These are phyloP conservation scores for Echria macrotheca DNA, from an alignment of 495 filamentous ascomycete species.

Conservation along the genomic window DNA sequence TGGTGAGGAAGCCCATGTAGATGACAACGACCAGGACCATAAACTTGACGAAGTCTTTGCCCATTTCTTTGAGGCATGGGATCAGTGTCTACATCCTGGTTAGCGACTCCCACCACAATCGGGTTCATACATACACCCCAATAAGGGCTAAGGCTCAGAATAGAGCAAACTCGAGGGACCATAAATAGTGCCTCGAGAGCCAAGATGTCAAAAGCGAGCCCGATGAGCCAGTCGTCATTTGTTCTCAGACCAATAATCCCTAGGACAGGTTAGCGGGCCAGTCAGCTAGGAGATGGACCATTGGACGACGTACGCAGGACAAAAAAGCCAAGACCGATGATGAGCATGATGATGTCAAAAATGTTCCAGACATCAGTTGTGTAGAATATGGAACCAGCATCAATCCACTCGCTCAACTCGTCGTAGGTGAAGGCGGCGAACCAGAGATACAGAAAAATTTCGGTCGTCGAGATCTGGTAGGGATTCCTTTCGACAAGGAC, in stretches of 20 bases:
- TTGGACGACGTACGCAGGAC: conserved; percentile 55
- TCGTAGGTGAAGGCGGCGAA: conserved; percentile 86
- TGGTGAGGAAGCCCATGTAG: conserved; percentile 84
- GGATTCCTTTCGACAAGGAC: conserved; percentile 62
- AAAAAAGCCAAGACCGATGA: conserved; percentile 71
- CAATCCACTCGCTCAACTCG: conserved; percentile 73
- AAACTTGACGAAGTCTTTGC: conserved; percentile 89
- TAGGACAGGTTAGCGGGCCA: conserved; percentile 21
- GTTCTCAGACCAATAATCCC: conserved; percentile 69
- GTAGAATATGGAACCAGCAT: conserved; percentile 81
- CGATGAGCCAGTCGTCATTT: conserved; percentile 56
- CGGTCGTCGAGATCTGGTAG: conserved; percentile 42
- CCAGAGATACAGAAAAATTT: conserved; percentile 57
- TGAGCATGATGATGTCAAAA: conserved; percentile 83
- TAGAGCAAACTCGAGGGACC: conserved; percentile 82
- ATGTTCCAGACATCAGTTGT: conserved; percentile 84
- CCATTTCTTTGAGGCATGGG: conserved; percentile 88
- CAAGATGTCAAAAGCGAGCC: conserved; percentile 80
- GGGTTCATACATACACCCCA: conserved; percentile 53
- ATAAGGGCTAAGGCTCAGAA: conserved; percentile 84
- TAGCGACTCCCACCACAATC: background rate
- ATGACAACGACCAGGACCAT: conserved; percentile 79
- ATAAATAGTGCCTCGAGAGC: conserved; percentile 86
- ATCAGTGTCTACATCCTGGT: conserved; percentile 44
- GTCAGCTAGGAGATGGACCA: background rate